A percentile compares a stretch with the other conserved stretches of the same genome.
phyloP scores from a whole-genome alignment of 176 grass and related monocot species.

The Triticum monococcum region DNA sequence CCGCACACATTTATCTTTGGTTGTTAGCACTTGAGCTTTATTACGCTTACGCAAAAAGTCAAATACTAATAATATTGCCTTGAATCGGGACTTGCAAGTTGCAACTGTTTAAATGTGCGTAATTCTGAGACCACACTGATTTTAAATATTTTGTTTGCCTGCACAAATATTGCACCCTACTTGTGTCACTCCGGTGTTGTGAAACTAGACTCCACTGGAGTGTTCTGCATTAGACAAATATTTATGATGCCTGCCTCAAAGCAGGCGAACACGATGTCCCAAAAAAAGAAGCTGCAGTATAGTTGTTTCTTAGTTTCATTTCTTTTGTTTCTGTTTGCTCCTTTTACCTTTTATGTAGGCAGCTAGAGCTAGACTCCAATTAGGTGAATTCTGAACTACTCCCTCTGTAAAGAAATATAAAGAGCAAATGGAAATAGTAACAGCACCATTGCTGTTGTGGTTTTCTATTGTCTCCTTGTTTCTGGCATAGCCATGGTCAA shows the following conservation, averaged over 20 bases:
- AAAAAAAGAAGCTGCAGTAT: background rate
- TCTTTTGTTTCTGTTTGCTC: background rate
- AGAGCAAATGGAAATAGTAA: background rate
- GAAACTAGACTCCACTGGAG: constrained; percentile 29
- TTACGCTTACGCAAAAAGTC: background rate
- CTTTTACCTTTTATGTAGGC: background rate
- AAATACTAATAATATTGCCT: background rate
- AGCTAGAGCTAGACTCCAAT: background rate
- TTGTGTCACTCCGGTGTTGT: constrained; percentile 33
- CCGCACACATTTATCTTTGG: background rate
- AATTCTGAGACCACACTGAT: background rate
- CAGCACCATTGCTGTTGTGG: background rate
- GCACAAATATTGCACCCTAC: constrained; percentile 24
- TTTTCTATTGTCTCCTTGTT: constrained; percentile 7
- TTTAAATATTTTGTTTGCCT: constrained; percentile 34
- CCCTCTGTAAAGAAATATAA: too few relatives aligned
- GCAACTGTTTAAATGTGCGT: constrained; percentile 14
- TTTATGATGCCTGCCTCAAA: too few relatives aligned
- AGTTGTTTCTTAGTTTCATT: background rate
- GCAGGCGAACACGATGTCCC: background rate
- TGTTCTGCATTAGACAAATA: background rate
- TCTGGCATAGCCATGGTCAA: background rate
- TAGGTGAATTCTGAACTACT: too few relatives aligned
- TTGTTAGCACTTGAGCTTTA: background rate
- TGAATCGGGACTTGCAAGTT: background rate